Base-by-base conservation (phyloP, 495 filamentous ascomycete species). In the Penicillium psychrofluorescens region DNA sequence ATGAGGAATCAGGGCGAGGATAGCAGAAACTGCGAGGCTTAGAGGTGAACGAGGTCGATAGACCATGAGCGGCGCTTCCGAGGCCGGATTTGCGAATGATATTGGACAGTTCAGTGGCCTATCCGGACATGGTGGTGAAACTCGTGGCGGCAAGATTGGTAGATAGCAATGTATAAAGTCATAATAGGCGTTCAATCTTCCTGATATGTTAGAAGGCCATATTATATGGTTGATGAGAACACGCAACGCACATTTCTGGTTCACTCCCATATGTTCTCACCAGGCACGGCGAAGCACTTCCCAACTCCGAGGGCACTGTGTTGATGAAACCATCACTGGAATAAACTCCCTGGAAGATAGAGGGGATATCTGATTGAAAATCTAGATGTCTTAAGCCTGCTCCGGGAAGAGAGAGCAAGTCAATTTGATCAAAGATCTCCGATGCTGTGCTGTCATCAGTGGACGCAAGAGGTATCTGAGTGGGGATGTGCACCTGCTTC, bases 161-260 rank as follows among this genome's bases (percentile, higher is more conserved):
- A 82, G 77, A 54, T 76, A 80, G 12, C 61, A 54, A 56, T 81
- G 77, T 35, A 80, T 76, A 52, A 74, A 80, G 27, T 76, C 71
- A 49, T 80, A 81, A 51, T 80, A 80, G 16, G 76, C 78, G 40
- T 75, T 75, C 41, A 81, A 56, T 53, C 78, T 81, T 46, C 29
- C 6, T 0, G 5, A 10, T 32, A 11, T 10, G 62, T 58, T 61
- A 68, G 57, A 41, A 49, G 29, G 12, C 4, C 2, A 22, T 22
- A 6, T 22, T 22, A 4, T 22, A 22, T 22, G 22, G 22, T 6
- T 22, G 22, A 22, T 22, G 2, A 22, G 16, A 22, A 41, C 11
- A 12, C 2, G 28, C 14, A 10, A 59, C 67, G 38, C 48, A 71
- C 69, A 72, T 69, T 36, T 67, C 67, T 11, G 56, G 49, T 35